These are phyloP conservation scores for Vanilla planifolia DNA, from an alignment of 106 monocot genomes.

Conservation along the genomic window DNA sequence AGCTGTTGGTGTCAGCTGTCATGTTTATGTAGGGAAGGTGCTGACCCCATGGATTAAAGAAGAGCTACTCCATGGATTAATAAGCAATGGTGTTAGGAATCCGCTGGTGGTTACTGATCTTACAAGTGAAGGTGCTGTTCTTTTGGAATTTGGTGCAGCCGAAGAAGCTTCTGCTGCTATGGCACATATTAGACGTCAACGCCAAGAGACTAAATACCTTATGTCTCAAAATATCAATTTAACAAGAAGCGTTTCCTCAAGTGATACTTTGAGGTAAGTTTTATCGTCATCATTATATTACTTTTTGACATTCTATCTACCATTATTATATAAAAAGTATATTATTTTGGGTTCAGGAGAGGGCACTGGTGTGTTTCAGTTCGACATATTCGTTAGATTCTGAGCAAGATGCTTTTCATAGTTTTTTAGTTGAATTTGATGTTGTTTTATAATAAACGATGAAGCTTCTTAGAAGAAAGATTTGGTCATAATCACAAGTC, in stretches of 20 bases:
- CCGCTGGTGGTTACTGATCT: constrained; percentile 57
- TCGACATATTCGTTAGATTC: background rate
- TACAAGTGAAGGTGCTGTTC: constrained; percentile 54
- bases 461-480: background rate
- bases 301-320: background rate
- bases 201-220: constrained; percentile 18
- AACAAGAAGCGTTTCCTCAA: constrained; percentile 1
- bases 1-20: constrained; percentile 72
- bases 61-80: constrained; percentile 58
- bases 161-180: constrained; percentile 73
- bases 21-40: constrained; percentile 78
- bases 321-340: background rate
- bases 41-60: constrained; percentile 50
- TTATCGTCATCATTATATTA: background rate
- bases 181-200: constrained; percentile 39
- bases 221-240: constrained; percentile 4
- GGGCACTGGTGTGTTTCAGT: background rate
- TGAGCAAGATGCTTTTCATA: background rate
- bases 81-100: constrained; percentile 28
- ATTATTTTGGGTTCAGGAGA: background rate
- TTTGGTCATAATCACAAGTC: background rate
- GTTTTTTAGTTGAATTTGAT: background rate
- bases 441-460: background rate
- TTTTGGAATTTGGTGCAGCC: constrained; percentile 68
- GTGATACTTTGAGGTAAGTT: constrained; percentile 16